Base-by-base conservation (phyloP, 2,329 filamentous ascomycete species). In the Aspergillus texensis region DNA sequence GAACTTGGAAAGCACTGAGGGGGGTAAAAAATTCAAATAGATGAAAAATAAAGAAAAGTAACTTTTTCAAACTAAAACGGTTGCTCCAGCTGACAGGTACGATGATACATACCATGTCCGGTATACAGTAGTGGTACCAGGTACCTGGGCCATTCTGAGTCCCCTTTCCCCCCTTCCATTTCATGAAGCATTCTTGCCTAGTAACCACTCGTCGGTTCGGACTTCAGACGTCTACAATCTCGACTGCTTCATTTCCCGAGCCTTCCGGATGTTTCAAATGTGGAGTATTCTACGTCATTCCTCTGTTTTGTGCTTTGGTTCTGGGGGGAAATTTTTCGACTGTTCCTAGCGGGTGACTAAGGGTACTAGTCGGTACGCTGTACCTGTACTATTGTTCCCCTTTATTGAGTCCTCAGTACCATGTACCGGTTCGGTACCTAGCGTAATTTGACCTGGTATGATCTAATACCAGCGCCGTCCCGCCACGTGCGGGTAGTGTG, bases 211-310 rank as follows among this genome's bases (percentile, higher is more conserved):
- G 5, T 48, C 21, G 6, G 45, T 48, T 14, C 24, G 45, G 28
- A 48, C 6, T 14, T 8, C 24, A 8, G 45, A 48, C 21, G 16
- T 26, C 21, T 14, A 28, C 48, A 53, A 53, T 58, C 6, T 45
- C 26, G n/a, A 19, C 5, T 43, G 19, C 11, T 50, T 28, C 57
- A 30, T 53, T 60, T 50, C 36, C 48, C 57, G 30, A 39, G 16
- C 28, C 46, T 52, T 53, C 58, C 58, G 58, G 19, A 30, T 39
- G 45, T 53, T 45, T 53, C 34, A 54, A 10, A 9, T 16, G 58
- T 60, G 58, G 58, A 53, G 58, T 43, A 41, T 52, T 26, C 46
- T n/a, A 60, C 58, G 58, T 60, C 58, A 60, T 60, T 41, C 28
- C 12, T 19, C 11, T 12, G 21, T 28, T 14, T 28, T 16, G n/a